Evolutionary conservation across 345 rosid species (phyloP).

Genomic region (Eucalyptus pumila): DNA sequence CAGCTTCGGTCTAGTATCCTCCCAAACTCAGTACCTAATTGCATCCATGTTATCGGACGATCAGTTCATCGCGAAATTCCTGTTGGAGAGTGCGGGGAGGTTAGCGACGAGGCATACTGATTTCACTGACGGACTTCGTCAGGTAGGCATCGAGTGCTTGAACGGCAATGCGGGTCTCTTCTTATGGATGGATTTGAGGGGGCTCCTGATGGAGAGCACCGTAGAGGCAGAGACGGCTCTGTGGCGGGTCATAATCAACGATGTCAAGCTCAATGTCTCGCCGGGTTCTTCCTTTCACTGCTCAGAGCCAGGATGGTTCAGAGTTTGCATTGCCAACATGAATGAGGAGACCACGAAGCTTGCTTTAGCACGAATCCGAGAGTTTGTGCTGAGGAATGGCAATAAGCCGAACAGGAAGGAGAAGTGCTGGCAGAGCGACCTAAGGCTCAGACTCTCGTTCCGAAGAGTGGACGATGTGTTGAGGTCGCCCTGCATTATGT

Average conservation of each 20-base stretch:
- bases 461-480: constrained; percentile 43
- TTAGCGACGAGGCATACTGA: constrained; percentile 32
- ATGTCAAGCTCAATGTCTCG: constrained; percentile 82
- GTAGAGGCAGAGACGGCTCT: constrained; percentile 43
- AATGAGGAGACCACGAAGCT: constrained; percentile 59
- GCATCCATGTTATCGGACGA: constrained; percentile 80
- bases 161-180: constrained; percentile 69
- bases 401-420: constrained; percentile 26
- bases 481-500: constrained; percentile 15
- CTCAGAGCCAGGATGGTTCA: constrained; percentile 83
- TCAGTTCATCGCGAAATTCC: constrained; percentile 40
- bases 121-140: constrained; percentile 43
- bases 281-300: constrained; percentile 91
- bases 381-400: constrained; percentile 31
- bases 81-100: constrained; percentile 34
- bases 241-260: constrained; percentile 65
- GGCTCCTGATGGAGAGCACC: constrained; percentile 40
- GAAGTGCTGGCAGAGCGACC: constrained; percentile 47
- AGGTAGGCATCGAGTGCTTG: constrained; percentile 51
- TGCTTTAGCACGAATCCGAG: constrained; percentile 61
- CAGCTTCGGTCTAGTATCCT: constrained; percentile 81
- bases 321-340: constrained; percentile 95
- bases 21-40: constrained; percentile 81
- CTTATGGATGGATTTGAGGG: constrained; percentile 75
- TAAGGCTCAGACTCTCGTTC: constrained; percentile 38